Evolutionary conservation across 306 rosid genomes (phyloP).

Genomic region (Trifolium dubium): DNA sequence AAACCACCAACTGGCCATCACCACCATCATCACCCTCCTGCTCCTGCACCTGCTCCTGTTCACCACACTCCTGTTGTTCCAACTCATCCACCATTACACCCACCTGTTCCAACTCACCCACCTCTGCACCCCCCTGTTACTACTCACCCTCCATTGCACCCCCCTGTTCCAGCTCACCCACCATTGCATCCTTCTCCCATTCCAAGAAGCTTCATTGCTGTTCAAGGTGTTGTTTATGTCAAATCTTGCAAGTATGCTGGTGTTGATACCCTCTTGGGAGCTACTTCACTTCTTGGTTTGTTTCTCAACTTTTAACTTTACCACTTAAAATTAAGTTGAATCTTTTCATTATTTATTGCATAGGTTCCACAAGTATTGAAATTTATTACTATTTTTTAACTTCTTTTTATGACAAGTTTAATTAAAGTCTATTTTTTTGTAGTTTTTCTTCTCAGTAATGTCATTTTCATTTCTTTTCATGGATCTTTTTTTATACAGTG

Average conservation of each 20-base stretch:
- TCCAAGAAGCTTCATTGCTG: conserved; percentile 65
- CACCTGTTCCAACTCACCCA: background rate
- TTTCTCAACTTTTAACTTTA: background rate
- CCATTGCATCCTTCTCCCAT: conserved; percentile 22
- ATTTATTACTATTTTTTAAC: too few species aligned
- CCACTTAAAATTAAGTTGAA: background rate
- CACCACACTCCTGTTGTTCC: conserved; percentile 16
- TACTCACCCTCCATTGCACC: conserved; percentile 14
- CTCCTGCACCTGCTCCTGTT: conserved; percentile 28
- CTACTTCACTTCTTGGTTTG: conserved; percentile 62
- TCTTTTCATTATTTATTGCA: too few species aligned
- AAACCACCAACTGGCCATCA: conserved; percentile 38
- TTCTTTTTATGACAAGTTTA: too few species aligned
- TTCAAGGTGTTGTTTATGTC: conserved; percentile 90
- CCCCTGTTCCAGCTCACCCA: background rate
- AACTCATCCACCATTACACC: background rate
- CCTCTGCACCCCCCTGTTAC: background rate
- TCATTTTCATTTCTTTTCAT: background rate
- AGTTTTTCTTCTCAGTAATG: background rate
- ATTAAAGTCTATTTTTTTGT: background rate
- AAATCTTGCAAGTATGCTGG: conserved; percentile 79
- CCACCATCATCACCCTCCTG: background rate
- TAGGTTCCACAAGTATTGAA: too few species aligned
- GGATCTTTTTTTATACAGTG: background rate
- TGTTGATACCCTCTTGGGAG: conserved; percentile 62